Percentiles rank a stretch among this genome's conserved stretches.
Conservation (phyloP, 148 eudicot genomes). For the Rhododendron griersonianum region DNA sequence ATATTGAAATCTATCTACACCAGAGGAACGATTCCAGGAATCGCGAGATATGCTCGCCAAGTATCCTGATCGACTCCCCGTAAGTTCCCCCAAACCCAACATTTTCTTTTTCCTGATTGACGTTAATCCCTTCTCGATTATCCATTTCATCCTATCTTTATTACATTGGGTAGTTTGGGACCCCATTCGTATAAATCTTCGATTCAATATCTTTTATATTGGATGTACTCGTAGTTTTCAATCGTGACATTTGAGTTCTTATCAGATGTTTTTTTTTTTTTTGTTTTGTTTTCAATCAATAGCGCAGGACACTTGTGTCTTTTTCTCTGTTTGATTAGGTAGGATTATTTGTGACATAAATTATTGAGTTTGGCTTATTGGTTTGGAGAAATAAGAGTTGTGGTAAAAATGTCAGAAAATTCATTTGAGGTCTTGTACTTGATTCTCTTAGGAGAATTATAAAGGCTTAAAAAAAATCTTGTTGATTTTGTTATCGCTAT, state of each 20-base stretch:
- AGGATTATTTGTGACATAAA: background rate
- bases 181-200: background rate
- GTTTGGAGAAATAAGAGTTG: background rate
- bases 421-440: background rate
- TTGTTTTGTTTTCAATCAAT: background rate
- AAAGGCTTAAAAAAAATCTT: background rate
- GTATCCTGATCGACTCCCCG: constrained; percentile 83
- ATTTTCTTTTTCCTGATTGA: background rate
- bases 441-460: background rate
- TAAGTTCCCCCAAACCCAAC: constrained; percentile 16
- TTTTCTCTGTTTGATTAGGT: background rate
- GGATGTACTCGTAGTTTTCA: background rate
- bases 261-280: too few relatives aligned
- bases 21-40: constrained; percentile 68
- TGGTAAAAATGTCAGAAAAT: background rate
- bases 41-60: constrained; percentile 75
- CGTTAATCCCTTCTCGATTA: background rate
- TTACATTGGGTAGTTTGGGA: background rate
- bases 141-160: background rate
- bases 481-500: background rate
- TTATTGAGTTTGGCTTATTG: background rate
- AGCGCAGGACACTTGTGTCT: background rate
- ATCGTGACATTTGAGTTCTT: background rate
- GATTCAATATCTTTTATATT: background rate
- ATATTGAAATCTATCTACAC: background rate